These are phyloP conservation scores for Yamadazyma oceani DNA, from an alignment of 1,139 yeast genomes.

Conservation along the genomic window DNA sequence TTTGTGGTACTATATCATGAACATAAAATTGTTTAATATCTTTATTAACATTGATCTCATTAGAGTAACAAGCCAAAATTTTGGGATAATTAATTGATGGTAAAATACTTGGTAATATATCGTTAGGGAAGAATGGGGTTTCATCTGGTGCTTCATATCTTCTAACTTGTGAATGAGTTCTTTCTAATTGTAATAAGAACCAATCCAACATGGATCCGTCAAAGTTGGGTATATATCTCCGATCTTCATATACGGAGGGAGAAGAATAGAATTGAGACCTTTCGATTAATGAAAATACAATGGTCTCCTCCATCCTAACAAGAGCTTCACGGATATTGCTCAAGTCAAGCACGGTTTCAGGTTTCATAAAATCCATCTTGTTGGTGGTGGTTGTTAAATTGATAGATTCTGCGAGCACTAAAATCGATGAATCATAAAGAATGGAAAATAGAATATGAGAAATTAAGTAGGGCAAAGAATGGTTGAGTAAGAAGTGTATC, in stretches of 20 bases:
- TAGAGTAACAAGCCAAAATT: conserved; percentile 69
- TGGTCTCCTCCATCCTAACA: conserved; percentile 94
- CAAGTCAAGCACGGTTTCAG: conserved; percentile 79
- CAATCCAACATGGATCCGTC: conserved; percentile 87
- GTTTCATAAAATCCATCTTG: conserved; percentile 80
- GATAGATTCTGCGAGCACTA: conserved; percentile 5
- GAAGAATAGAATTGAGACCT: conserved; percentile 84
- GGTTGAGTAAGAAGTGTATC: too few relatives aligned
- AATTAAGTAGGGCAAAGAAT: too few relatives aligned
- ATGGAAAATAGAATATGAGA: too few relatives aligned
- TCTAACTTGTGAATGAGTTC: conserved; percentile 78
- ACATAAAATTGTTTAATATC: conserved; percentile 70
- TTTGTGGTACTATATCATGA: conserved; percentile 66
- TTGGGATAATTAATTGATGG: conserved; percentile 81
- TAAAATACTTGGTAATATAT: conserved; percentile 63
- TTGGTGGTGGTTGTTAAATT: neutral
- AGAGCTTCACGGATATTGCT: conserved; percentile 80
- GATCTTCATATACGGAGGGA: conserved; percentile 67
- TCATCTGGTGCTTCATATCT: conserved; percentile 96
- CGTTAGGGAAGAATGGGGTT: conserved; percentile 81
- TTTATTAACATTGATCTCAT: conserved; percentile 73
- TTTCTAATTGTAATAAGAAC: conserved; percentile 75
- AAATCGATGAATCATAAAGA: too few relatives aligned
- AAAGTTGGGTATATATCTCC: conserved; percentile 66
- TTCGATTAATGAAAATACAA: conserved; percentile 88